Base-by-base conservation (phyloP, 495 filamentous ascomycete genomes). In the Trichoderma virens region DNA sequence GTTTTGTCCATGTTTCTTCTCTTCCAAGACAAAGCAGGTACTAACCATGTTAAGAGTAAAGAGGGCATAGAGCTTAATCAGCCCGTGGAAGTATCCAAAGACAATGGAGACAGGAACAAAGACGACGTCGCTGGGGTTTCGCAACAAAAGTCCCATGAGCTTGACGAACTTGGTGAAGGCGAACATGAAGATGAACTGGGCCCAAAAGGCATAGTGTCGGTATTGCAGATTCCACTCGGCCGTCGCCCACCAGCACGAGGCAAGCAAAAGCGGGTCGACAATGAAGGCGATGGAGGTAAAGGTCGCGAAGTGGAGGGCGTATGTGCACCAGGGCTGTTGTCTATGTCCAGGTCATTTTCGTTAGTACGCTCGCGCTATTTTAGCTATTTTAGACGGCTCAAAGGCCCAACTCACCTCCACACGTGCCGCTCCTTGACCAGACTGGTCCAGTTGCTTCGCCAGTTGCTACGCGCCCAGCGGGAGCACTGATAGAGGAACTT, bases 381-480 rank as follows among this genome's bases (percentile, higher is more conserved):
- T 61, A 61, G 59, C n/a, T 31, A 47, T n/a, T n/a, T 1, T n/a
- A n/a, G 18, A 16, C 25, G 51, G 20, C 30, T 56, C 47, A 39
- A 38, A 35, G 56, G 64, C 27, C 43, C 62, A 61, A 85, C 86
- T 81, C 78, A 90, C 86, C 76, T 81, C 80, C 83, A 86, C 70
- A 90, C 84, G 71, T 88, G 79, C 69, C 82, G 78, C 68, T 92
- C 88, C 69, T 79, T 79, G 64, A 89, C 81, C 75, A 91, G 85
- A 67, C 87, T 90, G 32, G 86, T 90, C 67, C 89, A 83, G 72
- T 93, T 93, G 74, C 88, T 90, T 67, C 90, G 79, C 87, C 87
- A 92, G 72, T 91, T 91, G 75, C 87, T 90, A 68, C 90, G 79
- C 27, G 88, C 88, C 90, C 90, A 93, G 31, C 90, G 84, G 9